Evolutionary conservation across 2,329 filamentous ascomycete genomes (phyloP), one percentile per base, ranked within the genome.

Genomic region (Epichloe sibirici): DNA sequence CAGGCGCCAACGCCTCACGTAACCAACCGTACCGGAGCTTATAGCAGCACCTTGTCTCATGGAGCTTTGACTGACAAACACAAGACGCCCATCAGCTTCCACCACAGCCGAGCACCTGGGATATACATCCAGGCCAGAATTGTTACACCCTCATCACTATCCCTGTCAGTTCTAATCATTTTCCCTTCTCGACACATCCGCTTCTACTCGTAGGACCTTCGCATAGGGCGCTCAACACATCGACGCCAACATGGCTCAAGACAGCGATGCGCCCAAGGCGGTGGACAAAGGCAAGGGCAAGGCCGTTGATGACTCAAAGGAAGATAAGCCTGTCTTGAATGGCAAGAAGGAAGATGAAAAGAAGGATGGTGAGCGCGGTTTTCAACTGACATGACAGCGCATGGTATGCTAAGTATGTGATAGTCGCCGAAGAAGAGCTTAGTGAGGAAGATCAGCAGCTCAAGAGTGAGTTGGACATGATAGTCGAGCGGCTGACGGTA

Each of bases 401-500:
- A 53, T 53, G 44, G 49, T 52, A 52, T 57, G 53, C 60, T 63
- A 58, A 63, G 52, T 12, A 42, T 54, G 56, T 49, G 35, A 34
- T 48, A 69, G 68, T 63, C 37, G 71, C 69, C 64, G 67, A 77
- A 74, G 91, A 97, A 73, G 93, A 98, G 72, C 84, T 98, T 61
- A 98, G 80, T 65, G 93, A 98, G 65, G 93, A 98, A 71, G 93
- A 98, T 60, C 90, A 97, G 73, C 90, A 97, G 75, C 82, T 98
- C 65, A 98, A 98, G 77, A 90, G 80, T 65, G 93, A 98, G 73
- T 83, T 98, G 57, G 93, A 98, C 60, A 94, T 97, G 90, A 81
- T 98, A 50, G 91, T 96, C 8, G 93, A 98, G 74, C 82, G 93
- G 65, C 77, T 98, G 78, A 87, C 87, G 69, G 90, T 94, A 74